phyloP scores from a whole-genome alignment of 2,329 filamentous ascomycete species.

The Scedosporium boydii region DNA sequence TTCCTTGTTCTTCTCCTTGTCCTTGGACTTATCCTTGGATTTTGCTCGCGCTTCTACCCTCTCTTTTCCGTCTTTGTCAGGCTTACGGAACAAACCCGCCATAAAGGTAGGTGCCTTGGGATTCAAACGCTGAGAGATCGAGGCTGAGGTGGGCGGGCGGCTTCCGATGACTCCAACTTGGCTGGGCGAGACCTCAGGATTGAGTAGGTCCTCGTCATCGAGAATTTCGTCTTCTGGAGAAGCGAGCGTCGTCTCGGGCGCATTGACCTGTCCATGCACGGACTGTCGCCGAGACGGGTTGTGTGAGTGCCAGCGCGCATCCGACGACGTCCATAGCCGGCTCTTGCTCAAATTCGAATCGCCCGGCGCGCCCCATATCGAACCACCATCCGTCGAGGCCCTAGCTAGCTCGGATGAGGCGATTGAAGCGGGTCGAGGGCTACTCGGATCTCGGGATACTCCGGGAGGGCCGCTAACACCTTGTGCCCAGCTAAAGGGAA shows the following conservation, averaged over 20 bases:
- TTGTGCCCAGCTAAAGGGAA: constrained; percentile 40
- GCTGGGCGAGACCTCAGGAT: constrained; percentile 42
- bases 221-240: constrained; percentile 57
- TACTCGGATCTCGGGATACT: constrained; percentile 44
- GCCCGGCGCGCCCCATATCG: constrained; percentile 58
- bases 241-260: constrained; percentile 49
- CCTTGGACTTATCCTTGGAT: constrained; percentile 23
- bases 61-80: constrained; percentile 23
- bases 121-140: constrained; percentile 59
- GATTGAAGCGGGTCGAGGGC: constrained; percentile 59
- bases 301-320: constrained; percentile 43
- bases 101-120: constrained; percentile 85
- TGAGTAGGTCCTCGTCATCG: constrained; percentile 44
- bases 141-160: constrained; percentile 43
- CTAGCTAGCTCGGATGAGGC: constrained; percentile 62
- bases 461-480: constrained; percentile 35
- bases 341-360: constrained; percentile 37
- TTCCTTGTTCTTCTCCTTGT: constrained; percentile 23
- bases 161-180: constrained; percentile 72
- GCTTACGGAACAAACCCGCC: constrained; percentile 51
- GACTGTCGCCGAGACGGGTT: constrained; percentile 75
- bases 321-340: constrained; percentile 57
- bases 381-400: constrained; percentile 69
- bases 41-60: constrained; percentile 20
- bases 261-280: constrained; percentile 64